These are phyloP conservation scores for Hysterangium stoloniferum DNA, from an alignment of 768 basidiomycete species.

Conservation along the genomic window DNA sequence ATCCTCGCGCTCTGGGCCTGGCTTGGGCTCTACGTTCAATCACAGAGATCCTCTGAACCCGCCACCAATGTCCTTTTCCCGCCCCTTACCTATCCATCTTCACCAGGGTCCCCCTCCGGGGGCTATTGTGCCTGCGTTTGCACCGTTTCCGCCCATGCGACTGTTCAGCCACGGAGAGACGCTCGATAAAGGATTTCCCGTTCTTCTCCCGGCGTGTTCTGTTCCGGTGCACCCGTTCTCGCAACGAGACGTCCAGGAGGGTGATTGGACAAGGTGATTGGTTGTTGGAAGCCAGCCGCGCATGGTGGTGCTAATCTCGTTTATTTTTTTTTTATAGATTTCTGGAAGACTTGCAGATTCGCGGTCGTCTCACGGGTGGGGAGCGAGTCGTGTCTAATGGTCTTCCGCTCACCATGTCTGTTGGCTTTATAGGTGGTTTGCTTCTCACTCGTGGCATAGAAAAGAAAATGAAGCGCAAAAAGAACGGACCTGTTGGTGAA, in stretches of 20 bases:
- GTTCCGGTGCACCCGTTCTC: slow-evolving; percentile 40
- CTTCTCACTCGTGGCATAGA: slow-evolving; percentile 13
- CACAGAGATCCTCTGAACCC: slow-evolving; percentile 7
- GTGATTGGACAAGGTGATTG: slow-evolving; percentile 42
- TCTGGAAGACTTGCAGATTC: slow-evolving; percentile 29
- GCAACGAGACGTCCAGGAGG: slow-evolving; percentile 40
- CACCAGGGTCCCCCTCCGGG: not conserved
- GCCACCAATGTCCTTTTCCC: slow-evolving; percentile 5
- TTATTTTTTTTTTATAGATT: slow-evolving; percentile 25
- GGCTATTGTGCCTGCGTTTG: not conserved
- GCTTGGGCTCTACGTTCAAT: not conserved
- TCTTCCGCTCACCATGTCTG: not conserved
- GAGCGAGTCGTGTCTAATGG: slow-evolving; percentile 26
- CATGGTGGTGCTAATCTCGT: too few species aligned
- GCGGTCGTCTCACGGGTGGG: slow-evolving; percentile 26
- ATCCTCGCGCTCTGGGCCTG: not conserved
- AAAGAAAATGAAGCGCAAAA: slow-evolving; percentile 28
- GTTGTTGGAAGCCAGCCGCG: not conserved
- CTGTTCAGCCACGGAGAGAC: slow-evolving; percentile 25
- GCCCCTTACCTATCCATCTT: not conserved
- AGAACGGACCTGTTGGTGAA: slow-evolving; percentile 31
- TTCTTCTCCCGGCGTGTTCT: slow-evolving; percentile 32
- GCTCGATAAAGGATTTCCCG: slow-evolving; percentile 38
- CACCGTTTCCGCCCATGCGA: slow-evolving; percentile 25
- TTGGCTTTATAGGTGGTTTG: slow-evolving; percentile 15